Evolutionary conservation across 1,139 yeast genomes (phyloP), one percentile per base, ranked within the genome.

Genomic region (Zygosaccharomyces sapae): DNA sequence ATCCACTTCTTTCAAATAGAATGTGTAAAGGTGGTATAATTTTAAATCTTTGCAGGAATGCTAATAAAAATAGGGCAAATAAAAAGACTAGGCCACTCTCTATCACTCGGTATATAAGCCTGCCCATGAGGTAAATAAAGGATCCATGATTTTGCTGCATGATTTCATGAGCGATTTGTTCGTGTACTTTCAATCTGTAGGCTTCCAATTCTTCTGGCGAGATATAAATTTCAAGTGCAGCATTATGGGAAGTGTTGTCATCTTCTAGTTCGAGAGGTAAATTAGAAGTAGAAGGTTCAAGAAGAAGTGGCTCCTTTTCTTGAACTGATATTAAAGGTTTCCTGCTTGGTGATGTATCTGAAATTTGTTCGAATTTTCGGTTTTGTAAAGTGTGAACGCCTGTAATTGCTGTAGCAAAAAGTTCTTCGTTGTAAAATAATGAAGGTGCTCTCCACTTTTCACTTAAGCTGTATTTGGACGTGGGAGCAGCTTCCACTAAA

Each of bases 401-500:
- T 39, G 70, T 69, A 4, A 80, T 66, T 31, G 77, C 69, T 0
- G 63, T 55, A 31, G 54, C 56, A 43, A 68, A 61, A 19, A 62
- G 51, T 13, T 56, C 57, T 9, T 67, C 67, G 43, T 69, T 63
- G 20, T 61, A 55, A 43, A 70, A 59, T 8, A 71, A 58, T 47
- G 69, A 60, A 1, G 70, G 61, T 1, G 62, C 51, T 51, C 76
- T 66, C 74, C 76, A 73, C 38, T 69, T 60, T 39, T 69, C 71
- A 52, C 69, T 69, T 46, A 76, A 59, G 38, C 79, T 79, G 57
- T 79, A 83, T 49, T 75, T 74, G 0, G 89, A 80, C 2, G 77
- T 61, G 0, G 95, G 92, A 0, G 97, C 94, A 22, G 87, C 79
- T 51, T 81, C 80, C 18, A 90, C 89, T 44, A 89, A 66, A 0